A percentile compares a stretch with the other conserved stretches of the same genome.
These are phyloP conservation scores for Macaranga tanarius DNA, from an alignment of 441 rosid genomes.

Conservation along the genomic window DNA sequence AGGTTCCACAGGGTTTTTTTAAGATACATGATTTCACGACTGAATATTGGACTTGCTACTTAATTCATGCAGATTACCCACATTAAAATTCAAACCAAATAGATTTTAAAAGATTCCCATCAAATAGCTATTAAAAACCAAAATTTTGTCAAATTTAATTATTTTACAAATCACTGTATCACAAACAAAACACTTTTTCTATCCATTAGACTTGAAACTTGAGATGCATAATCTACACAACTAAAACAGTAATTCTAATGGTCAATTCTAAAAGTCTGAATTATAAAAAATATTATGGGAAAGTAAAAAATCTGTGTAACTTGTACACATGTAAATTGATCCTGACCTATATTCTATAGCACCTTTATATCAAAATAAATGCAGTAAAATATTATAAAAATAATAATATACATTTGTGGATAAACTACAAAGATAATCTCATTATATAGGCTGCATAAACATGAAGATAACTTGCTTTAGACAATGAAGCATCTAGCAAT, in stretches of 20 bases:
- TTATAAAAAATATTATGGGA: neutral
- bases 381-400: conserved; percentile 1
- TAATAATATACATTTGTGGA: neutral
- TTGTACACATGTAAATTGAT: neutral
- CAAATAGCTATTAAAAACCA: neutral
- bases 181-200: neutral
- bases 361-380: conserved; percentile 10
- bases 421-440: neutral
- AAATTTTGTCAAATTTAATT: neutral
- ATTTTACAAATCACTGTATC: neutral
- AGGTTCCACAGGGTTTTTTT: neutral
- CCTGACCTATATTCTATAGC: neutral
- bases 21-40: neutral
- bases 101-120: neutral
- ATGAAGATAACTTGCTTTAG: neutral
- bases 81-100: neutral
- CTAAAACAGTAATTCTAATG: neutral
- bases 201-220: neutral
- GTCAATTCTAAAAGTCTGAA: neutral
- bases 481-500: neutral
- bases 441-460: neutral
- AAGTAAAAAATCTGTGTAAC: neutral
- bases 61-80: neutral
- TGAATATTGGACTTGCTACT: neutral
- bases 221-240: neutral